Evolutionary conservation across 2,329 filamentous ascomycete species (phyloP), one percentile per base, ranked within the genome.

Genomic region (Domatiomyces globalis): DNA sequence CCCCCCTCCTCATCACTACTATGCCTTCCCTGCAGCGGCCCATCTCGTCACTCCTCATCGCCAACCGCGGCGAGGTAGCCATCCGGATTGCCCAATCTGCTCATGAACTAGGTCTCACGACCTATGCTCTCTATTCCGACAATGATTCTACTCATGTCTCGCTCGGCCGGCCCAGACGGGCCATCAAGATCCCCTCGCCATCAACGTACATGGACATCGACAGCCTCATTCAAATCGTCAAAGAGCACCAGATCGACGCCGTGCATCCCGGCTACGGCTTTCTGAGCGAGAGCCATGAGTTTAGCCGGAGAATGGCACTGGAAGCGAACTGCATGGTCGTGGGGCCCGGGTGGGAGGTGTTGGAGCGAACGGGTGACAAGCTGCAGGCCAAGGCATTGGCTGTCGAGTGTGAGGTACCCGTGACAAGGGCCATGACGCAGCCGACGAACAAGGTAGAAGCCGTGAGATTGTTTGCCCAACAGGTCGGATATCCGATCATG

Each of bases 201-300:
- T 63, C 71, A 1, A 69, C 72, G 0, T 82, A 80, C 58, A 70
- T 79, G 59, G 67, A 75, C 56, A 73, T 79, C 29, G 53, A 69
- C 6, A 62, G 68, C 5, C 62, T 81, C 0, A 61, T 79, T 6
- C 51, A 63, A 0, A 62, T 81, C 20, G 73, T 65, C 2, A 69
- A 71, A 50, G 65, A 74, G 39, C 62, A 80, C 59, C 56, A 65
- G 0, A 76, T 81, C 45, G 75, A 80, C 58, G 69, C 75, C 2
- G 67, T 80, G 0, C 77, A 80, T 61, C 77, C 77, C 0, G 78
- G 77, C 4, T 81, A 81, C 65, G 78, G 78, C 8, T 81, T 94
- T 64, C 66, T 80, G 1, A 77, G 73, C 10, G 78, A 80, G 58
- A 76, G 69, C 19, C 66, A 72, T 1, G 70, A 72, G 0, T 77